A percentile compares a stretch with the other conserved stretches of the same genome.
phyloP scores from a whole-genome alignment of 1,284 basidiomycete genomes.

The Takashimella koratensis region DNA sequence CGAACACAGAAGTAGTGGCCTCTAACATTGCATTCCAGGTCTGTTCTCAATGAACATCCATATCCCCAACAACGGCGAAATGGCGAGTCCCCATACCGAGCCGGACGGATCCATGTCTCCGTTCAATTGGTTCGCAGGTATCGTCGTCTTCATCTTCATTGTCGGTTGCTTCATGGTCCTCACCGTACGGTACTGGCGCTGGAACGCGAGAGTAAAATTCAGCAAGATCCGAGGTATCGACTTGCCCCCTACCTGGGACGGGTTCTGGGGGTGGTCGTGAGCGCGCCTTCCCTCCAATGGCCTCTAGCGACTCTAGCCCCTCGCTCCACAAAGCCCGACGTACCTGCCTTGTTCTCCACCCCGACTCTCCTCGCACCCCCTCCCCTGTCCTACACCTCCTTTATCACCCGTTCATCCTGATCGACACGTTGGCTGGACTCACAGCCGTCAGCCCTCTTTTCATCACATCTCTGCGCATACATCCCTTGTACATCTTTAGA shows the following conservation, averaged over 20 bases:
- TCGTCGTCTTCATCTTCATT: conserved; percentile 36
- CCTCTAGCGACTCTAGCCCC: no score
- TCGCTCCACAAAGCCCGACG: no score
- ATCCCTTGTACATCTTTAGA: no score
- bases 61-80: conserved; percentile 49
- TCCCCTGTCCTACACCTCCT: no score
- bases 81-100: conserved; percentile 14
- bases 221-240: conserved; percentile 21
- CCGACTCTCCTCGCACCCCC: no score
- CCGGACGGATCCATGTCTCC: conserved; percentile 33
- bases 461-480: no score
- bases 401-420: no score
- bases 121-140: conserved; percentile 38
- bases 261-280: conserved; percentile 42
- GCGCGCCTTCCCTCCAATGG: no score
- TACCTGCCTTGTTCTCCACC: no score
- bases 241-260: conserved; percentile 35
- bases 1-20: conserved; percentile 22
- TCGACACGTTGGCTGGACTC: no score
- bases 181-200: conserved; percentile 46
- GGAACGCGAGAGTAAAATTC: conserved; percentile 35
- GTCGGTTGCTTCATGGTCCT: conserved; percentile 36
- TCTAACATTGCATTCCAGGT: conserved; percentile 50
- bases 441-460: no score
- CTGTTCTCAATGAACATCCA: conserved; percentile 61